phyloP scores from a whole-genome alignment of 176 grass and related monocot genomes.

The Bolboschoenus planiculmis region DNA sequence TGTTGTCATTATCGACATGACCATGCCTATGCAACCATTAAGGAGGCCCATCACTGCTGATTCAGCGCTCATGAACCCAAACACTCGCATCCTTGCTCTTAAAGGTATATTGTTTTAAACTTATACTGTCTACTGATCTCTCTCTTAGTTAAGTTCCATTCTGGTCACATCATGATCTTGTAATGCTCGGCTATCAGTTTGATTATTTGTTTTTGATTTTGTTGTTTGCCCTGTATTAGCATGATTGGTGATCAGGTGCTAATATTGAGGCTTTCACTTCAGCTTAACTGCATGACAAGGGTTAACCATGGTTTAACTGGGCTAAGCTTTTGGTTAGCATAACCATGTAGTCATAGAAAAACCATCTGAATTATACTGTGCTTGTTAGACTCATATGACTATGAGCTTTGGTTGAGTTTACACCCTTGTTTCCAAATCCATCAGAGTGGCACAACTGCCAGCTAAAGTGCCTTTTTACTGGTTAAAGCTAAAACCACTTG shows the following conservation, averaged over 20 bases:
- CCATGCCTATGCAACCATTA: constrained; percentile 83
- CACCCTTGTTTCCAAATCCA: background rate
- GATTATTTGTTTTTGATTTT: background rate
- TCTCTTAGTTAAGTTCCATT: constrained; percentile 5
- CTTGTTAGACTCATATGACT: background rate
- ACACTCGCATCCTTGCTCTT: constrained; percentile 85
- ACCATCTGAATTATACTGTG: background rate
- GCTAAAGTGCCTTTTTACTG: no score
- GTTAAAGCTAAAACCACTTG: no score
- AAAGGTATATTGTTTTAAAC: constrained; percentile 45
- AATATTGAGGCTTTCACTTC: background rate
- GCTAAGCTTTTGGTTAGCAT: no score
- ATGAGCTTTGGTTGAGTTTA: background rate
- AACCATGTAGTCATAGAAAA: background rate
- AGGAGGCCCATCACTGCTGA: constrained; percentile 91
- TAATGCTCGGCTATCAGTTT: background rate
- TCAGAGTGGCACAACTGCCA: no score
- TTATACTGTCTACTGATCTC: background rate
- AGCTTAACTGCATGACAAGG: background rate
- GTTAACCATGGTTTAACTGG: no score
- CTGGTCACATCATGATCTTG: background rate
- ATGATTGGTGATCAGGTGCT: background rate
- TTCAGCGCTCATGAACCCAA: constrained; percentile 89
- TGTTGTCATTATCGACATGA: constrained; percentile 90
- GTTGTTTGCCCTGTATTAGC: background rate